phyloP scores from a whole-genome alignment of 768 basidiomycete genomes.

The Pleurotus tuoliensis region DNA sequence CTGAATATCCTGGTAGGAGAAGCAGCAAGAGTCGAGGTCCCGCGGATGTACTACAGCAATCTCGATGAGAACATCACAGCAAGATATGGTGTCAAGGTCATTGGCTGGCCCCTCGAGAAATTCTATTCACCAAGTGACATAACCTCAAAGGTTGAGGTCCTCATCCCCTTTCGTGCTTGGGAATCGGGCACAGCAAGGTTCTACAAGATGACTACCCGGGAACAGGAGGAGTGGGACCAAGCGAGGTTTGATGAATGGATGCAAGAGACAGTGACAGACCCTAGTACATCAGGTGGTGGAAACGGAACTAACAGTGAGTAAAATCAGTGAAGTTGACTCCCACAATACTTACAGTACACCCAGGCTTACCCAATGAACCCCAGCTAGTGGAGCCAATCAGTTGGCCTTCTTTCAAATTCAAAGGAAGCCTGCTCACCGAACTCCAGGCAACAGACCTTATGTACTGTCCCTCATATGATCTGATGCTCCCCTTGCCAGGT shows the following conservation, averaged over 20 bases:
- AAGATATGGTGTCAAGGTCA: constrained; percentile 11
- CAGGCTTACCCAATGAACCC: too few relatives aligned
- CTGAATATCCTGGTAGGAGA: neutral
- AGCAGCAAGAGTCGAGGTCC: neutral
- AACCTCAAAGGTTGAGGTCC: constrained; percentile 11
- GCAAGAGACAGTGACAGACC: too few relatives aligned
- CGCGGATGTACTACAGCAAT: constrained; percentile 15
- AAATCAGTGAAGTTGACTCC: too few relatives aligned
- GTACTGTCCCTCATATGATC: too few relatives aligned
- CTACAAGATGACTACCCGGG: constrained; percentile 8
- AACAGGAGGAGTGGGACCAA: constrained; percentile 10
- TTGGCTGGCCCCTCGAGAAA: constrained; percentile 16
- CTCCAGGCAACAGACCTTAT: too few relatives aligned
- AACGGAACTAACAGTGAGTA: too few relatives aligned
- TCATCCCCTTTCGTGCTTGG: constrained; percentile 12
- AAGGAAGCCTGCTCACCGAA: too few relatives aligned
- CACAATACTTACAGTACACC: too few relatives aligned
- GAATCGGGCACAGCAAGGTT: constrained; percentile 13
- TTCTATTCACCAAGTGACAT: constrained; percentile 14
- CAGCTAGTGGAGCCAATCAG: too few relatives aligned
- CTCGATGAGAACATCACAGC: constrained; percentile 17
- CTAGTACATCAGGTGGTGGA: too few relatives aligned
- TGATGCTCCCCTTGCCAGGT: too few relatives aligned
- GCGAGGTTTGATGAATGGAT: neutral
- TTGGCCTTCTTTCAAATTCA: too few relatives aligned